Evolutionary conservation across 768 basidiomycete species (phyloP).

Genomic region (Amanita rimosa): DNA sequence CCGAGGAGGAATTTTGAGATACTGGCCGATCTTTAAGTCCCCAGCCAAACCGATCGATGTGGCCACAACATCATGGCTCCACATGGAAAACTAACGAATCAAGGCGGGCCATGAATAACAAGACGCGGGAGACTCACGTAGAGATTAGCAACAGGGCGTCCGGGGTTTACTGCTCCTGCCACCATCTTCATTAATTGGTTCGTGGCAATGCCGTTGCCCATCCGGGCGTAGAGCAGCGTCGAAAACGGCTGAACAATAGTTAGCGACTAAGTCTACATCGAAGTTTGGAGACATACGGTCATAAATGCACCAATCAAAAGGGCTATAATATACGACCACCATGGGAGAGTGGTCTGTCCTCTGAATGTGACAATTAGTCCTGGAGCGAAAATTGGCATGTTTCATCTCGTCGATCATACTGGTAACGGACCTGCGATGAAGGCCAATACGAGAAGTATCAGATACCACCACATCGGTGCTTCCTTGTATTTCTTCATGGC

Average conservation of each 20-base stretch:
- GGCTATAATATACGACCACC: conserved; percentile 52
- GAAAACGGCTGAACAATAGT: conserved; percentile 35
- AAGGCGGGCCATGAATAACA: neutral
- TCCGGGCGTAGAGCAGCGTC: conserved; percentile 41
- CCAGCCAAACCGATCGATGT: conserved; percentile 41
- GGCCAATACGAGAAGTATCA: conserved; percentile 31
- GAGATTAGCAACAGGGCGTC: conserved; percentile 57
- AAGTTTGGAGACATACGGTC: conserved; percentile 15
- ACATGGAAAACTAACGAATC: conserved; percentile 46
- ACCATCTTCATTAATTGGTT: conserved; percentile 59
- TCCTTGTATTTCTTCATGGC: conserved; percentile 52
- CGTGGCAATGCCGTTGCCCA: conserved; percentile 51
- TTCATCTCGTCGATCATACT: neutral
- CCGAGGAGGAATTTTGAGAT: conserved; percentile 57
- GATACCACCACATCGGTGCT: conserved; percentile 54
- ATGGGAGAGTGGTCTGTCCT: conserved; percentile 50
- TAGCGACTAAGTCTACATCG: neutral
- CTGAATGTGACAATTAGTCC: conserved; percentile 46
- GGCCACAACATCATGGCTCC: conserved; percentile 51
- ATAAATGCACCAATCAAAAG: conserved; percentile 37
- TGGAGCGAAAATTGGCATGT: conserved; percentile 8
- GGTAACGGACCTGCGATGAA: conserved; percentile 40
- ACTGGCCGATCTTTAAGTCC: conserved; percentile 67
- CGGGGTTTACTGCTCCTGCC: conserved; percentile 47
- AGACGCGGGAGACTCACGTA: conserved; percentile 29